These are phyloP conservation scores for Nadsonia commutata DNA, from an alignment of 1,139 yeast genomes.

Conservation along the genomic window DNA sequence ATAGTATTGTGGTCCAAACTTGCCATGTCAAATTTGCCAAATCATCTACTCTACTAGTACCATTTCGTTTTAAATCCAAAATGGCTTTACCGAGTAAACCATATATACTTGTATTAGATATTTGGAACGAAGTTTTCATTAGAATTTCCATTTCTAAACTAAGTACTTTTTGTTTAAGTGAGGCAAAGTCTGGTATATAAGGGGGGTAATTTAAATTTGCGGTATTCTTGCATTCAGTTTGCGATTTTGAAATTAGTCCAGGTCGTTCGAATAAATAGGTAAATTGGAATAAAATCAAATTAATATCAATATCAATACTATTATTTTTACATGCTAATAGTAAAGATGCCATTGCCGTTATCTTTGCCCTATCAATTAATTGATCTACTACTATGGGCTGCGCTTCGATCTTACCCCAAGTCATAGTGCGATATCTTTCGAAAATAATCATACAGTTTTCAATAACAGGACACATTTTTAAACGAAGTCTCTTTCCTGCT, in stretches of 20 bases:
- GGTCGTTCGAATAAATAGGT: neutral
- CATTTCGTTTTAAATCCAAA: neutral
- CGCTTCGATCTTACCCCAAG: neutral
- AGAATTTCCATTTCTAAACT: neutral
- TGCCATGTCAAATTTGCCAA: neutral
- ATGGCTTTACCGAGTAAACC: neutral
- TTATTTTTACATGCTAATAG: neutral
- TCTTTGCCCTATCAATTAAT: neutral
- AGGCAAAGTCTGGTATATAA: neutral
- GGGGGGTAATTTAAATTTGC: neutral
- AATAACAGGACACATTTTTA: neutral
- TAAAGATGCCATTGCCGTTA: neutral
- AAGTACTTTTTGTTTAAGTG: neutral
- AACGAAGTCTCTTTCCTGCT: neutral
- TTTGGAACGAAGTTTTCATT: neutral
- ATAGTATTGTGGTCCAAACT: neutral
- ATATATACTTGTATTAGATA: neutral
- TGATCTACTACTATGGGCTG: too few relatives aligned
- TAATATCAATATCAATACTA: neutral
- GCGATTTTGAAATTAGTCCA: neutral
- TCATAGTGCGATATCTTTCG: neutral
- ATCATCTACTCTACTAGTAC: neutral
- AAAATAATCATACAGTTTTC: neutral
- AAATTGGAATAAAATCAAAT: neutral
- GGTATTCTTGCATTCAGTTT: neutral